A percentile compares a stretch with the other conserved stretches of the same genome.
Conservation (phyloP, 2,329 filamentous ascomycete genomes). For the Cladophialophora carrionii region DNA sequence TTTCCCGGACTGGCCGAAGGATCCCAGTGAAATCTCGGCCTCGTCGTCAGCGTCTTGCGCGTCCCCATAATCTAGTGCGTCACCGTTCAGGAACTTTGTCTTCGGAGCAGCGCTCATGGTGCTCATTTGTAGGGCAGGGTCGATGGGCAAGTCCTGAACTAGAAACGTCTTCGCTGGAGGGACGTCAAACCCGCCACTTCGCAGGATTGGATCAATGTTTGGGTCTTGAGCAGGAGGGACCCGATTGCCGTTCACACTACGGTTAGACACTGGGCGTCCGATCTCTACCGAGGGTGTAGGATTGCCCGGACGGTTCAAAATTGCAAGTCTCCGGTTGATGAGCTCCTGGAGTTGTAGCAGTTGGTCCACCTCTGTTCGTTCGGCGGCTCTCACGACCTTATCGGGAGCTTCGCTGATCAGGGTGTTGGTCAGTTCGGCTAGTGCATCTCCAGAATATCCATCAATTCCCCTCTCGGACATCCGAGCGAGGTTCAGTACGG, state of each 20-base stretch:
- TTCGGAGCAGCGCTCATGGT: not conserved
- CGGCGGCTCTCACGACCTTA: slow-evolving; percentile 31
- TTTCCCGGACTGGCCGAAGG: not conserved
- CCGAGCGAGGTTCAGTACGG: slow-evolving; percentile 33
- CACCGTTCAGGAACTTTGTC: slow-evolving; percentile 22
- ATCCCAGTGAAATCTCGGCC: not conserved
- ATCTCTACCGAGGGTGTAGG: not conserved
- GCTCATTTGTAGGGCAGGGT: slow-evolving; percentile 2
- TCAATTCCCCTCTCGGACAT: slow-evolving; percentile 32
- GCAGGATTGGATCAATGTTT: slow-evolving; percentile 10
- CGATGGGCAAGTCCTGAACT: slow-evolving; percentile 1
- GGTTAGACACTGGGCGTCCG: slow-evolving; percentile 10
- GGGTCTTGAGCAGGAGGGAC: slow-evolving; percentile 12
- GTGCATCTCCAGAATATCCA: slow-evolving; percentile 26
- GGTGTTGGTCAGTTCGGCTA: slow-evolving; percentile 35
- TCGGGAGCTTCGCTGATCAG: slow-evolving; percentile 36
- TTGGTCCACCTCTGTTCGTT: slow-evolving; percentile 31
- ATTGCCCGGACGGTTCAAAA: slow-evolving; percentile 20
- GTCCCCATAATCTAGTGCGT: slow-evolving; percentile 3
- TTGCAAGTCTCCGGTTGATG: slow-evolving; percentile 30
- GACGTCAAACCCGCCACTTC: not conserved
- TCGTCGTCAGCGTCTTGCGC: not conserved
- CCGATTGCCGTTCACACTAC: slow-evolving; percentile 24
- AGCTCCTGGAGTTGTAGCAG: slow-evolving; percentile 31
- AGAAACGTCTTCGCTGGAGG: not conserved